Percentiles rank a stretch among this genome's conserved stretches.
These are phyloP conservation scores for Trifolium dubium DNA, from an alignment of 306 rosid genomes.

Conservation along the genomic window DNA sequence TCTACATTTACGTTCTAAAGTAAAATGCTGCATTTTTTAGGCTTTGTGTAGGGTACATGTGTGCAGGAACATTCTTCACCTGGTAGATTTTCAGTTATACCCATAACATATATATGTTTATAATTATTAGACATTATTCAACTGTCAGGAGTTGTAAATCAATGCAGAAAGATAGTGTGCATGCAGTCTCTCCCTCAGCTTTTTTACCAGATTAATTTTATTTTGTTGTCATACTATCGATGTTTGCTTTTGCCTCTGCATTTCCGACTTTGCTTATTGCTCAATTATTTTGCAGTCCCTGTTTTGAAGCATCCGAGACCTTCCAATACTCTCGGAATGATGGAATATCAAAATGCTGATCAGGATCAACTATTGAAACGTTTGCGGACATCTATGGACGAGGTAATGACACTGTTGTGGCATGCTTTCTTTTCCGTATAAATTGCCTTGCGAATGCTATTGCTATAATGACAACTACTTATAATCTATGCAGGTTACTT, in stretches of 20 bases:
- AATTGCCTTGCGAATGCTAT: background rate
- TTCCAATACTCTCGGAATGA: constrained; percentile 53
- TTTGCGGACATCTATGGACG: constrained; percentile 58
- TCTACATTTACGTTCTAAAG: background rate
- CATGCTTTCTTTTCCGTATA: constrained; percentile 33
- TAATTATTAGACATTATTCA: background rate
- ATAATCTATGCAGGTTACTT: constrained; percentile 50
- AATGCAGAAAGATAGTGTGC: constrained; percentile 24
- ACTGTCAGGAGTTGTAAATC: background rate
- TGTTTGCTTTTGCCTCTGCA: constrained; percentile 13
- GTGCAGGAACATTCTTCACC: background rate
- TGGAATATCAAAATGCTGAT: constrained; percentile 53
- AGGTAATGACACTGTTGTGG: constrained; percentile 46
- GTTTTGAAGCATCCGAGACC: constrained; percentile 62
- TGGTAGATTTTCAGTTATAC: background rate
- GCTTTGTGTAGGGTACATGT: background rate
- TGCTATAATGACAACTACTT: constrained; percentile 13
- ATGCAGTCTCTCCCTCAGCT: background rate
- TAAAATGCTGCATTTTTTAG: background rate
- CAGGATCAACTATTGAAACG: constrained; percentile 59
- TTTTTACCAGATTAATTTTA: constrained; percentile 20
- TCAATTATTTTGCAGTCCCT: constrained; percentile 48
- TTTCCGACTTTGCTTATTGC: constrained; percentile 25
- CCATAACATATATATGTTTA: background rate
- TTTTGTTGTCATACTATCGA: background rate